Evolutionary conservation across 805 yeast genomes (phyloP), one percentile per base, ranked within the genome.

Genomic region (Myxozyma vanderwaltii): DNA sequence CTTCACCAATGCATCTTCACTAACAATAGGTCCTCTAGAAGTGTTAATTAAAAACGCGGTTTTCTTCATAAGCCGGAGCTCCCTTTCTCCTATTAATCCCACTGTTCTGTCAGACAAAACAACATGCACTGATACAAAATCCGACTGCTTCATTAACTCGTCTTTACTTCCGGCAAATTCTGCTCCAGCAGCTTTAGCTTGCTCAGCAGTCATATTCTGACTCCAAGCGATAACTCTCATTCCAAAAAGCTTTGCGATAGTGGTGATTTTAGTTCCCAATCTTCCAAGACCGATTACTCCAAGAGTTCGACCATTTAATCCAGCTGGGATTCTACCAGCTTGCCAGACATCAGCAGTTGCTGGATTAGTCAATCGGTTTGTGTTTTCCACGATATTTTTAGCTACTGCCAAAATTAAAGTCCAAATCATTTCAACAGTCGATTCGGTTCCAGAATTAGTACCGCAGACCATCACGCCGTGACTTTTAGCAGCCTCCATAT

Each of bases 341-440:
- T 66, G 68, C 68, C 68, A 66, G n/a, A 53, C 48, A 24, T 52
- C 33, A 2, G 56, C 53, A 2, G 29, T 39, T 46, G 13, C 58
- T 26, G 54, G 53, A 24, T 39, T 51, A 21, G 23, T 53, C 58
- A 29, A 54, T 49, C 48, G 54, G 26, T 54, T 58, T 3, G 33
- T 59, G 31, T 62, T 57, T 2, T 62, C 58, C 19, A 64, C 65
- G 39, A 63, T 53, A 40, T 64, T 59, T 19, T 59, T 38, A 21
- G 67, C 65, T 0, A 57, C 12, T 8, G 51, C 58, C 26, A 63
- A 33, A 17, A 66, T 62, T 39, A 64, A 23, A 19, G 68, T 59
- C 68, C 68, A 66, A 39, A 60, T 60, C 26, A 59, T 63, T 52
- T 66, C 67, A n/a, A 50, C 49, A 2, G 68, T 66, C 15, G 64